Base-by-base conservation (phyloP, 2,329 filamentous ascomycete species). In the Phyllosticta paracitricarpa region DNA sequence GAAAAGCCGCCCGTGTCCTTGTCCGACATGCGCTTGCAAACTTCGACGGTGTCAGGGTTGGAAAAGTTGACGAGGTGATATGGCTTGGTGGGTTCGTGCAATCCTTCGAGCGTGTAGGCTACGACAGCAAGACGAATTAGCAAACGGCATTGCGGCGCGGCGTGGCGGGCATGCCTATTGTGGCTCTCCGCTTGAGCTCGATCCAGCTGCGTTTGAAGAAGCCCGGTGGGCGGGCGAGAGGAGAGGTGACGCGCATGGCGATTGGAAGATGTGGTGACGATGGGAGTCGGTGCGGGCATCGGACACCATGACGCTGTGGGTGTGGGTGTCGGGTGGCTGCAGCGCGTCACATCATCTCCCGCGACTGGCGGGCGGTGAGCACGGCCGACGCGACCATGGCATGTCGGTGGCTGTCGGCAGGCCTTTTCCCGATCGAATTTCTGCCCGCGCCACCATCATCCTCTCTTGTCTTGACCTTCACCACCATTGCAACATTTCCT, bases 1-100 rank as follows among this genome's bases (percentile, higher is more conserved):
- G 92, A 96, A 77, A 84, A 92, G 62, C 93, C 94, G 64, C 93
- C 93, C 25, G 96, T 90, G 69, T 93, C 88, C 62, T 81, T 80
- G 73, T 99, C 93, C 66, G 87, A 89, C 86, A 97, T 94, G 66
- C 89, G 79, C 73, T 96, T 94, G 73, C 79, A 81, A 61, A 65
- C 67, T 22, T 74, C 69, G 55, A 79, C 66, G 14, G 76, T 75
- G 48, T 76, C 73, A 6, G 76, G 72, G 12, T 73, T 64, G 53
- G 81, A 77, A 75, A 93, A 93, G 66, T 79, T 77, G 68, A 87
- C 82, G 35, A 94, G 80, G 6, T 81, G 77, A 63, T 83, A 84
- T 1, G 89, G 86, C 25, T 82, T 83, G 1, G 79, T 80, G 25
- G 88, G 83, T 26, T 81, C 81, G 66, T 84, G 85, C 68, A 91